Evolutionary conservation across 176 grass and related monocot species (phyloP).

Genomic region (Pharus latifolius): DNA sequence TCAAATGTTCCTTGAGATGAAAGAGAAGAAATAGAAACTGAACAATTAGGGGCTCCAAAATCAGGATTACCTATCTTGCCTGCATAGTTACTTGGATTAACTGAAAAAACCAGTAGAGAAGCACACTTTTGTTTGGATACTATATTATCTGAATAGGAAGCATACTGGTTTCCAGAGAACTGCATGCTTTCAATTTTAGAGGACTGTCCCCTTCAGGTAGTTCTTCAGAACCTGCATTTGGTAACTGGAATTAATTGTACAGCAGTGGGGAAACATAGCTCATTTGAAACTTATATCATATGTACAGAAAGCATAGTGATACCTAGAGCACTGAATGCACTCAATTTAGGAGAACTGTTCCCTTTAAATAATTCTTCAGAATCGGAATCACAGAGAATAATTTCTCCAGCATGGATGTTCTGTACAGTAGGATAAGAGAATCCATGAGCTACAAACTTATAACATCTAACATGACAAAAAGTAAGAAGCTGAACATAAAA

Average conservation of each 20-base stretch:
- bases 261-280: background rate
- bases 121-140: background rate
- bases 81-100: conserved; percentile 21
- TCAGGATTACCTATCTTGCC: background rate
- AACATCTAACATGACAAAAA: background rate
- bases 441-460: conserved; percentile 1
- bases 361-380: conserved; percentile 20
- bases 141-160: conserved; percentile 17
- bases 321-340: conserved; percentile 12
- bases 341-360: conserved; percentile 3
- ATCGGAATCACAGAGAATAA: conserved; percentile 41
- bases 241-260: background rate
- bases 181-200: conserved; percentile 24
- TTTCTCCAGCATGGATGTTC: conserved; percentile 22
- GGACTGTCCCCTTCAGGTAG: background rate
- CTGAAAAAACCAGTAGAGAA: background rate
- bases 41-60: background rate
- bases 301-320: conserved; percentile 17
- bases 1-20: conserved; percentile 23
- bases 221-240: conserved; percentile 1
- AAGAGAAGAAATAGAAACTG: conserved; percentile 12
- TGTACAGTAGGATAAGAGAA: conserved; percentile 24
- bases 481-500: background rate
- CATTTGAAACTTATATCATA: background rate
- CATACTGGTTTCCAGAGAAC: conserved; percentile 26